These are phyloP conservation scores for Crotalaria pallida DNA, from an alignment of 306 rosid species.

Conservation along the genomic window DNA sequence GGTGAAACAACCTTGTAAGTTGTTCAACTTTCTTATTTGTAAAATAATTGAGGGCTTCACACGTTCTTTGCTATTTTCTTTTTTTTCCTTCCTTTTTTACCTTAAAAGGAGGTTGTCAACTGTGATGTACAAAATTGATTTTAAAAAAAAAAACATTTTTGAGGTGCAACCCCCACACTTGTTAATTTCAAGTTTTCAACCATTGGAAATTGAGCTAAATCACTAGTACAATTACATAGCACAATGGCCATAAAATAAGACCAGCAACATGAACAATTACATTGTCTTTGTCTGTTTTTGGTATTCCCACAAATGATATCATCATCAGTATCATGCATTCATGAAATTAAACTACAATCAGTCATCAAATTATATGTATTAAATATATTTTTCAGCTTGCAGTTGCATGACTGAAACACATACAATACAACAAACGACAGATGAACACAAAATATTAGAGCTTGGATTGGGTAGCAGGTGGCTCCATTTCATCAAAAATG, in stretches of 20 bases:
- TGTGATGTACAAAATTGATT: too few species aligned
- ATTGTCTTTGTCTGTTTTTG: slow-evolving; percentile 10
- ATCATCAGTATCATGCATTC: background rate
- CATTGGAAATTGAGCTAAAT: background rate
- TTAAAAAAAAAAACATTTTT: too few species aligned
- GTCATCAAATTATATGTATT: background rate
- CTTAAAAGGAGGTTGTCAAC: too few species aligned
- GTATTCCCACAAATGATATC: slow-evolving; percentile 9
- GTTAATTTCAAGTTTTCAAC: background rate
- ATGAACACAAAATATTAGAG: slow-evolving; percentile 21
- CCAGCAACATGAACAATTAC: slow-evolving; percentile 5
- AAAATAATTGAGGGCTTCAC: too few species aligned
- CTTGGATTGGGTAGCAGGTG: slow-evolving; percentile 36
- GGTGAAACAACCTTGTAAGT: too few species aligned
- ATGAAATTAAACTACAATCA: background rate
- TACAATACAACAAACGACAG: background rate
- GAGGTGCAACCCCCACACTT: background rate
- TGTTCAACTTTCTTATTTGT: too few species aligned
- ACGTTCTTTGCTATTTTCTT: too few species aligned
- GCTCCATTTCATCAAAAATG: slow-evolving; percentile 56
- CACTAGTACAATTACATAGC: background rate
- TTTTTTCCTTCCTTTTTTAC: too few species aligned
- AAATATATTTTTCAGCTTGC: background rate
- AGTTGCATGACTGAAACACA: background rate
- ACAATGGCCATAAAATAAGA: background rate